Evolutionary conservation across 352 stramenopile genomes (phyloP).

Genomic region (Thraustotheca clavata): DNA sequence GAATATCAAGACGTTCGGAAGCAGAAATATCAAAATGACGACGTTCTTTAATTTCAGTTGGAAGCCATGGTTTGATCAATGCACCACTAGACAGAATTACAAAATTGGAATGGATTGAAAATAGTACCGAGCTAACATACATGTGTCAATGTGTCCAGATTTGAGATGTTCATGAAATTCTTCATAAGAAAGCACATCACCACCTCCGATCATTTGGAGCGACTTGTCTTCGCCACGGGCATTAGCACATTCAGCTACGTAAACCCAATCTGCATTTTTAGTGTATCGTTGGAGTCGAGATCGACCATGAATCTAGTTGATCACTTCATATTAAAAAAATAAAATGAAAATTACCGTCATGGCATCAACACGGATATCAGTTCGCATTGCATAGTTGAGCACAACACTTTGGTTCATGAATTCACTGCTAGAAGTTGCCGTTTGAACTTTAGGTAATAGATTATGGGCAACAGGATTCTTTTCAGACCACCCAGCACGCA

Average conservation of each 20-base stretch:
- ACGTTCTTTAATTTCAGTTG: constrained; percentile 98
- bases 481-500: constrained; percentile 96
- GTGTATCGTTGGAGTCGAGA: constrained; percentile 96
- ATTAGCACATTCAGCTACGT: constrained; percentile 89
- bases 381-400: constrained; percentile 62
- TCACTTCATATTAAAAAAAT: constrained; percentile 9
- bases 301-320: constrained; percentile 88
- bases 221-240: constrained; percentile 29
- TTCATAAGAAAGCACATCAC: constrained; percentile 79
- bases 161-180: constrained; percentile 78
- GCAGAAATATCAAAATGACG: constrained; percentile 96
- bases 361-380: constrained; percentile 54
- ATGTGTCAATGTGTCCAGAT: constrained; percentile 79
- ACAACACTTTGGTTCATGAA: constrained; percentile 79
- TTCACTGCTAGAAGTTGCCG: constrained; percentile 34
- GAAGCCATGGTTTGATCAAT: constrained; percentile 99
- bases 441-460: constrained; percentile 88
- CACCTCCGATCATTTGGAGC: constrained; percentile 91
- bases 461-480: constrained; percentile 92
- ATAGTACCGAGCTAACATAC: constrained; percentile 72
- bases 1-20: constrained; percentile 93
- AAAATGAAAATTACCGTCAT: constrained; percentile 31
- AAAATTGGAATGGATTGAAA: background rate
- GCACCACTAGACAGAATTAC: constrained; percentile 29
- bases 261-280: constrained; percentile 97